A percentile compares a stretch with the other conserved stretches of the same genome.
These are phyloP conservation scores for Monosporascus sp. DNA, from an alignment of 2,329 filamentous ascomycete species.

Conservation along the genomic window DNA sequence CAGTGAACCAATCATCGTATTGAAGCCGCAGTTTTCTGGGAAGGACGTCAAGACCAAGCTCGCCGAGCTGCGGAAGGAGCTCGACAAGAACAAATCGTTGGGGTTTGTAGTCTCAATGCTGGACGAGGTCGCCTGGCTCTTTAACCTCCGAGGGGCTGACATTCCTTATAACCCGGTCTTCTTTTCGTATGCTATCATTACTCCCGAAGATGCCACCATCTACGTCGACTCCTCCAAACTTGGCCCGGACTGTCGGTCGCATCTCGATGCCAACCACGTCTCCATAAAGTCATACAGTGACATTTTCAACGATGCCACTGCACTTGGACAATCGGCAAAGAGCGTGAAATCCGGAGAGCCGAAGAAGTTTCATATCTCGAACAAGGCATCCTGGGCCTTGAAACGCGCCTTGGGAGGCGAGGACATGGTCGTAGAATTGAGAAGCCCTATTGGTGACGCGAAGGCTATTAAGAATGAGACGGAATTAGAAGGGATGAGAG, in stretches of 20 bases:
- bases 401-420: constrained; percentile 82
- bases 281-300: constrained; percentile 73
- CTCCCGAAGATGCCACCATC: constrained; percentile 67
- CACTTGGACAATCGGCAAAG: constrained; percentile 45
- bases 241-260: constrained; percentile 58
- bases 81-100: constrained; percentile 81
- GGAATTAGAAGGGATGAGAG: constrained; percentile 87
- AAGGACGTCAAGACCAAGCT: constrained; percentile 82
- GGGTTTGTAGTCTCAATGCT: constrained; percentile 92
- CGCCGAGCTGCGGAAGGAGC: constrained; percentile 78
- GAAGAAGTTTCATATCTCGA: constrained; percentile 79
- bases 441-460: constrained; percentile 82
- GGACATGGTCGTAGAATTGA: constrained; percentile 74
- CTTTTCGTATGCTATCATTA: constrained; percentile 91
- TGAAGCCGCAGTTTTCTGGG: constrained; percentile 69
- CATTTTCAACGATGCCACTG: constrained; percentile 73
- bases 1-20: constrained; percentile 67
- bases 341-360: constrained; percentile 27
- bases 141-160: constrained; percentile 90
- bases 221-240: constrained; percentile 83
- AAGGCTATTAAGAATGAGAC: constrained; percentile 93
- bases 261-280: constrained; percentile 66
- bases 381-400: constrained; percentile 87
- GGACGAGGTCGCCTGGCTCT: constrained; percentile 97
- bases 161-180: constrained; percentile 98